Evolutionary conservation across 1,139 yeast genomes (phyloP).

Genomic region (Kodamaea fungicola): DNA sequence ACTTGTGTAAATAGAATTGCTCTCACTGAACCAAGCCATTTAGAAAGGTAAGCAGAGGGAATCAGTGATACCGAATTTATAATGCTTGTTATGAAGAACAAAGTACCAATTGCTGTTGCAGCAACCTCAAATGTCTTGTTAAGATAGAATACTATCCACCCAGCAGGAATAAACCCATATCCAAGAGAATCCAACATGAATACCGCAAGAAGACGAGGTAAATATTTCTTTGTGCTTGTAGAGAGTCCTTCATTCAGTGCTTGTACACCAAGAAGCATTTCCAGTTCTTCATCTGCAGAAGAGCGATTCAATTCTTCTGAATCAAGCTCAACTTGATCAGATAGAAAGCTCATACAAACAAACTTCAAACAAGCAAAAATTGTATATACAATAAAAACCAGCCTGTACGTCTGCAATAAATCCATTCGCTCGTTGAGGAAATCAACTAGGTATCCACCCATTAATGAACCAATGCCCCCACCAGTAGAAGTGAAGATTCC

Average conservation of each 20-base stretch:
- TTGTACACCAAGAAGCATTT: conserved; percentile 3
- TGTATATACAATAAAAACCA: conserved; percentile 58
- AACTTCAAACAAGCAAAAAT: conserved; percentile 55
- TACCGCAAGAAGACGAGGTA: conserved; percentile 44
- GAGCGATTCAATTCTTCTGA: conserved; percentile 1
- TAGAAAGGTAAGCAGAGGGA: conserved; percentile 69
- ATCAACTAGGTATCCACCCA: conserved; percentile 60
- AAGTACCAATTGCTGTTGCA: conserved; percentile 44
- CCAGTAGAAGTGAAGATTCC: conserved; percentile 71
- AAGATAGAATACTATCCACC: conserved; percentile 86
- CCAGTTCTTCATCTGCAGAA: conserved; percentile 8
- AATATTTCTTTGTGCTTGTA: conserved; percentile 26
- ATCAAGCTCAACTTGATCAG: conserved; percentile 53
- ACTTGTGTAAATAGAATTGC: conserved; percentile 76
- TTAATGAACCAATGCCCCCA: conserved; percentile 68
- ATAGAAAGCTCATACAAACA: conserved; percentile 49
- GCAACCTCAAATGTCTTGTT: conserved; percentile 35
- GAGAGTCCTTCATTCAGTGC: conserved; percentile 23
- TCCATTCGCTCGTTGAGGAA: conserved; percentile 23
- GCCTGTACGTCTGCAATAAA: conserved; percentile 29
- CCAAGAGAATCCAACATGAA: conserved; percentile 82
- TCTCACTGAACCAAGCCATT: conserved; percentile 69
- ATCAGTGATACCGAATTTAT: conserved; percentile 61
- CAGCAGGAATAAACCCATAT: conserved; percentile 80
- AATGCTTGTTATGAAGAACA: conserved; percentile 60